A percentile compares a stretch with the other conserved stretches of the same genome.
Conservation (phyloP, 2,329 filamentous ascomycete genomes). For the Fusarium continuum region DNA sequence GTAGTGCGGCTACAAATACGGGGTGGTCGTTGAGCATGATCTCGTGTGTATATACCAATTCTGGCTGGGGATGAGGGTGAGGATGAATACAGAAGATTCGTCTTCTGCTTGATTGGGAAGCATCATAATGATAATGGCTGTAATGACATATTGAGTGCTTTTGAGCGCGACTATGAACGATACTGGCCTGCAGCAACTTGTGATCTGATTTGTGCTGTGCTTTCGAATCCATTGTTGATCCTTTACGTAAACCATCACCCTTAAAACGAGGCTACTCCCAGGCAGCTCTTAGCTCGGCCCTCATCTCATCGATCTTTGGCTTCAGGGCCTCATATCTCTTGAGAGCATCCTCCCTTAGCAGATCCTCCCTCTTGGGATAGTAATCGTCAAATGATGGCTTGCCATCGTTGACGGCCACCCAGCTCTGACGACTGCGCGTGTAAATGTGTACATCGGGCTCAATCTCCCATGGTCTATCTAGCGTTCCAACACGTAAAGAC, state of each 20-base stretch:
- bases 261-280: not conserved
- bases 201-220: not conserved
- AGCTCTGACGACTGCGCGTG: constrained; percentile 50
- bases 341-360: constrained; percentile 48
- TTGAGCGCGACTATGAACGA: not conserved
- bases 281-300: constrained; percentile 21
- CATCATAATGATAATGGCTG: constrained; percentile 22
- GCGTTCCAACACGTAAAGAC: constrained; percentile 56
- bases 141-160: constrained; percentile 15
- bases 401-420: constrained; percentile 49
- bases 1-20: constrained; percentile 14
- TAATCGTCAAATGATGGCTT: constrained; percentile 51
- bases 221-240: not conserved
- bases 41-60: constrained; percentile 38
- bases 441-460: constrained; percentile 59
- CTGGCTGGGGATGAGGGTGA: constrained; percentile 19
- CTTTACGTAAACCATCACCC: not conserved
- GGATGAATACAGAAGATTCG: constrained; percentile 36
- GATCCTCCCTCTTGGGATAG: constrained; percentile 46
- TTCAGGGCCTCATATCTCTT: constrained; percentile 44
- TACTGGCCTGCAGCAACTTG: not conserved
- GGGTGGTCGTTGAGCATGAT: constrained; percentile 22
- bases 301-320: constrained; percentile 31
- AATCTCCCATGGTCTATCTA: constrained; percentile 51
- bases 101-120: constrained; percentile 25